These are phyloP conservation scores for Apiotrichum porosum DNA, from an alignment of 1,284 basidiomycete genomes.

Conservation along the genomic window DNA sequence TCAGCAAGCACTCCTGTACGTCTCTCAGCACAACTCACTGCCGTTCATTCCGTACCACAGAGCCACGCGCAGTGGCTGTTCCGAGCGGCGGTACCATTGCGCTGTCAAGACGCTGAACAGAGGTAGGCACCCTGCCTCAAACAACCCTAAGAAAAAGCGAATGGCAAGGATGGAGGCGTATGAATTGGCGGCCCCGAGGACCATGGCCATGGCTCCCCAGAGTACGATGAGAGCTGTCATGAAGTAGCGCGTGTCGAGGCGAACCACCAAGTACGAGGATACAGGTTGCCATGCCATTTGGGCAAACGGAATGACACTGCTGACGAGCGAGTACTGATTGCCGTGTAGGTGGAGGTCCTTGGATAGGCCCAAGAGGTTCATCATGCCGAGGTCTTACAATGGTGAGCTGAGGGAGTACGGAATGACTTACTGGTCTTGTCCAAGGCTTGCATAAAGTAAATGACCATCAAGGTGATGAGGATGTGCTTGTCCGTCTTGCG, in stretches of 20 bases:
- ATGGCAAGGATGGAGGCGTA: slow-evolving; percentile 34
- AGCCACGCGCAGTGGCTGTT: slow-evolving; percentile 43
- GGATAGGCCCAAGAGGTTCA: slow-evolving; percentile 26
- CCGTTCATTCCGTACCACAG: slow-evolving; percentile 47
- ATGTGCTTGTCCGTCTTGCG: slow-evolving; percentile 32
- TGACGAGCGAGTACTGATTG: slow-evolving; percentile 34
- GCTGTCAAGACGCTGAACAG: slow-evolving; percentile 46
- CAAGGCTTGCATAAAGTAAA: slow-evolving; percentile 40
- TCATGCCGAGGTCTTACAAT: slow-evolving; percentile 15
- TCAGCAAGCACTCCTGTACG: too few species aligned
- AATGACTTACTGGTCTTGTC: too few species aligned
- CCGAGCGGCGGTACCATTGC: slow-evolving; percentile 46
- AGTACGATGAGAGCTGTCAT: slow-evolving; percentile 42
- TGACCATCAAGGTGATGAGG: slow-evolving; percentile 32
- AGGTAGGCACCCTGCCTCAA: slow-evolving; percentile 47
- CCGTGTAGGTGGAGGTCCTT: slow-evolving; percentile 28
- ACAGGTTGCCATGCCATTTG: slow-evolving; percentile 47
- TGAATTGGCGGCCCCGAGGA: slow-evolving; percentile 35
- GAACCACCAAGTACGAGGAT: slow-evolving; percentile 43
- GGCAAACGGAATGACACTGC: slow-evolving; percentile 37
- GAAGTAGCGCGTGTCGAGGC: slow-evolving; percentile 33
- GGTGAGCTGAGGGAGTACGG: too few species aligned
- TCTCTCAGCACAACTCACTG: too few species aligned
- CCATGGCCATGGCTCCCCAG: slow-evolving; percentile 35
- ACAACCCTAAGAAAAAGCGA: slow-evolving; percentile 48